Conservation (phyloP, 2,329 filamentous ascomycete species). For the Pseudopyricularia javanii region DNA sequence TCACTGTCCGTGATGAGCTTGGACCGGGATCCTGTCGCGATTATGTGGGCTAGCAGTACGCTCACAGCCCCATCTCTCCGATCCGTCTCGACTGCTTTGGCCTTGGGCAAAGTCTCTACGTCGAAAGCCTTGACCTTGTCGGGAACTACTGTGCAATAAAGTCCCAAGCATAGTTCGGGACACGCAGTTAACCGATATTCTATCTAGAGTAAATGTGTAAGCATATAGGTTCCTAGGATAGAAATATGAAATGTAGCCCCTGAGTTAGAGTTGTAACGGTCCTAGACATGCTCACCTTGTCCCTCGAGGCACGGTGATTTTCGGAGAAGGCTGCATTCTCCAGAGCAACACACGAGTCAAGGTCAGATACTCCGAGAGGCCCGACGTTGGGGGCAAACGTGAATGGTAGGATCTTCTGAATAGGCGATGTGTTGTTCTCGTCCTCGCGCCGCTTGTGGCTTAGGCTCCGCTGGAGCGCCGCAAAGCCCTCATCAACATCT, state of each 20-base stretch:
- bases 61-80: constrained; percentile 40
- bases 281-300: constrained; percentile 34
- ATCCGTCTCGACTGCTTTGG: constrained; percentile 46
- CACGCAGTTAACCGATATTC: constrained; percentile 63
- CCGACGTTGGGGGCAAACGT: constrained; percentile 63
- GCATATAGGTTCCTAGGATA: too few species aligned
- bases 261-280: too few species aligned
- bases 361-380: constrained; percentile 53
- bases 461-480: constrained; percentile 22
- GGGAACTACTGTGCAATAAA: constrained; percentile 57
- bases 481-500: constrained; percentile 18
- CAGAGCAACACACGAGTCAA: constrained; percentile 44
- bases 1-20: constrained; percentile 57
- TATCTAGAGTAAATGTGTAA: constrained; percentile 40
- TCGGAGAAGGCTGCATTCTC: constrained; percentile 42
- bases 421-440: constrained; percentile 13
- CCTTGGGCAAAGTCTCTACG: constrained; percentile 39
- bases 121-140: constrained; percentile 31
- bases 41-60: constrained; percentile 64
- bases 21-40: constrained; percentile 59
- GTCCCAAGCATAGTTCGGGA: constrained; percentile 64
- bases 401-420: constrained; percentile 37
- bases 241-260: not conserved
- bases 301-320: constrained; percentile 33
- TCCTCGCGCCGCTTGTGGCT: constrained; percentile 24